These are phyloP conservation scores for Obelidium mucronatum DNA, from an alignment of 192 early-diverging fungal genomes.

Conservation along the genomic window DNA sequence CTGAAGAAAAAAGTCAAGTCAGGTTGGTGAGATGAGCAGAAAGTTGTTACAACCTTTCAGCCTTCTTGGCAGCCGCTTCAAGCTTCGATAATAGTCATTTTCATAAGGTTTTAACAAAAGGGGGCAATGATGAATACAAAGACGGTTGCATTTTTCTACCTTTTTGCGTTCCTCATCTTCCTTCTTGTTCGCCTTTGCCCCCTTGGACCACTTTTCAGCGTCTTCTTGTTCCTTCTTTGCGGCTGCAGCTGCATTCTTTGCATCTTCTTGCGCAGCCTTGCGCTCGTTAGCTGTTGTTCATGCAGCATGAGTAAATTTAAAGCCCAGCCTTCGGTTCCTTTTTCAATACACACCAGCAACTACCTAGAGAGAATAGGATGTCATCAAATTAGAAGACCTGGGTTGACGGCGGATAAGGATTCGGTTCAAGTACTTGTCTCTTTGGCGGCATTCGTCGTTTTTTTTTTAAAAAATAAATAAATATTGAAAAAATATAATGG, in stretches of 20 bases:
- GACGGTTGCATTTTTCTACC: no score
- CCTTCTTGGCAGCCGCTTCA: slow-evolving; percentile 49
- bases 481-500: neutral
- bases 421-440: slow-evolving; percentile 16
- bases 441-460: slow-evolving; percentile 29
- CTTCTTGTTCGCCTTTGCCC: slow-evolving; percentile 66
- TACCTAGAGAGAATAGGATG: neutral
- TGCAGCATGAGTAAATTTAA: no score
- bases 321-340: no score
- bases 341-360: slow-evolving; percentile 18
- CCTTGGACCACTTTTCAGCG: slow-evolving; percentile 67
- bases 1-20: slow-evolving; percentile 14
- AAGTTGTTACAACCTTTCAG: slow-evolving; percentile 37
- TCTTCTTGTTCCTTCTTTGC: slow-evolving; percentile 66
- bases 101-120: no score
- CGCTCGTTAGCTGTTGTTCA: slow-evolving; percentile 70
- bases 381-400: neutral
- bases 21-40: neutral
- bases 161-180: slow-evolving; percentile 58
- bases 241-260: slow-evolving; percentile 62
- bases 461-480: neutral
- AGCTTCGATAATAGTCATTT: no score
- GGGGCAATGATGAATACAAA: no score
- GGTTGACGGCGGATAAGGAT: no score
- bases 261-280: slow-evolving; percentile 70